Conservation (phyloP, 495 filamentous ascomycete genomes). For the Lepidopterella palustris region DNA sequence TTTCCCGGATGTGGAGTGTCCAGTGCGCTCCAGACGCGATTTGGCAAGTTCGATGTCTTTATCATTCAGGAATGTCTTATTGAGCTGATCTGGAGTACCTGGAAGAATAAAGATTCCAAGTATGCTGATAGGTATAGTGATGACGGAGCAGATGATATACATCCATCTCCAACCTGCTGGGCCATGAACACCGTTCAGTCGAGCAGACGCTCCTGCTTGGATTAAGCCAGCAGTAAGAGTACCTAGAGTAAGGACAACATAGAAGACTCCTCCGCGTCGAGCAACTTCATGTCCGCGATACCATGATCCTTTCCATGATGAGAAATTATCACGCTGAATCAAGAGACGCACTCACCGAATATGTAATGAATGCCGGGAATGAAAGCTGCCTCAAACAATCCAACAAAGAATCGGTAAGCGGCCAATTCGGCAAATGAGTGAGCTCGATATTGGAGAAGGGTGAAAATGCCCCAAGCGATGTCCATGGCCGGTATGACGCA, state of each 20-base stretch:
- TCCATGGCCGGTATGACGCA: conserved; percentile 39
- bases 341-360: conserved; percentile 32
- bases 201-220: conserved; percentile 41
- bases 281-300: conserved; percentile 34
- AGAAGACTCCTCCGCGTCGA: conserved; percentile 46
- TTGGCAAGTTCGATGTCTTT: conserved; percentile 38
- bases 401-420: conserved; percentile 33
- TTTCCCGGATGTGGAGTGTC: conserved; percentile 33
- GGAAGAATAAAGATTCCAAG: conserved; percentile 42
- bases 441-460: conserved; percentile 17
- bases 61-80: conserved; percentile 37
- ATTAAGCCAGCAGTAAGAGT: conserved; percentile 47
- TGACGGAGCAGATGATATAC: conserved; percentile 48
- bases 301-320: conserved; percentile 19
- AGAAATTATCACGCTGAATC: neutral
- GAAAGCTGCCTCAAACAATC: conserved; percentile 37
- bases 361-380: conserved; percentile 45
- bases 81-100: conserved; percentile 42
- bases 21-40: conserved; percentile 34
- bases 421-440: conserved; percentile 11
- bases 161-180: conserved; percentile 50
- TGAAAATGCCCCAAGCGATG: conserved; percentile 19
- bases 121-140: conserved; percentile 46
- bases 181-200: conserved; percentile 44
- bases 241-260: conserved; percentile 45